These are phyloP conservation scores for Aureobasidium sp. DNA, from an alignment of 2,329 filamentous ascomycete genomes.

Conservation along the genomic window DNA sequence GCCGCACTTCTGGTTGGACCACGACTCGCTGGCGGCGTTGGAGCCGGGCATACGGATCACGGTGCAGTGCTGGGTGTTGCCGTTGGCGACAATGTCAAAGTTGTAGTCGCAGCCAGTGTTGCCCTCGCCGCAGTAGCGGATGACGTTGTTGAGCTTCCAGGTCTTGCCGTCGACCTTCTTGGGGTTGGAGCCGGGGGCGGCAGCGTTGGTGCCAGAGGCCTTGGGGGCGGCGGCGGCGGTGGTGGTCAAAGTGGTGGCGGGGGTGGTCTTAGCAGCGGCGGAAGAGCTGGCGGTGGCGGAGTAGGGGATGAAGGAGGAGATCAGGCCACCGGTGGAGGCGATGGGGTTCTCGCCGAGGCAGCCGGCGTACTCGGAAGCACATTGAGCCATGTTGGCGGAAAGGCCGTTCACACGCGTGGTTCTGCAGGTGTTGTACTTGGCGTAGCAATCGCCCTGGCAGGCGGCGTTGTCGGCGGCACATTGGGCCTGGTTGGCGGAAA, in stretches of 20 bases:
- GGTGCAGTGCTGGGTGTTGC: slow-evolving; percentile 15
- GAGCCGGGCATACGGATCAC: slow-evolving; percentile 12
- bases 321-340: not conserved
- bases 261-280: not conserved
- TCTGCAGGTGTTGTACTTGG: slow-evolving; percentile 3
- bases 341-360: slow-evolving; percentile 16
- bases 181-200: not conserved
- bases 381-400: slow-evolving; percentile 10
- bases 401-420: not conserved
- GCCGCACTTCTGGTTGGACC: slow-evolving; percentile 12
- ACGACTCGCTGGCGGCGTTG: slow-evolving; percentile 15
- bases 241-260: slow-evolving; percentile 9
- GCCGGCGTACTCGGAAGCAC: not conserved
- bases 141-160: slow-evolving; percentile 18
- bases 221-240: slow-evolving; percentile 2
- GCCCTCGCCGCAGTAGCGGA: slow-evolving; percentile 17
- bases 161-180: slow-evolving; percentile 12
- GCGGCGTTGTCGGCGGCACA: not conserved
- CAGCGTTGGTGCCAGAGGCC: not conserved
- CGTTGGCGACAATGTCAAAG: slow-evolving; percentile 17
- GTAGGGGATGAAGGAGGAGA: not conserved
- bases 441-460: slow-evolving; percentile 11
- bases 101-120: slow-evolving; percentile 19
- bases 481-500: slow-evolving; percentile 3
- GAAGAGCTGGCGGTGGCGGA: not conserved